phyloP scores from a whole-genome alignment of 768 basidiomycete genomes.

The Lactarius hatsudake region DNA sequence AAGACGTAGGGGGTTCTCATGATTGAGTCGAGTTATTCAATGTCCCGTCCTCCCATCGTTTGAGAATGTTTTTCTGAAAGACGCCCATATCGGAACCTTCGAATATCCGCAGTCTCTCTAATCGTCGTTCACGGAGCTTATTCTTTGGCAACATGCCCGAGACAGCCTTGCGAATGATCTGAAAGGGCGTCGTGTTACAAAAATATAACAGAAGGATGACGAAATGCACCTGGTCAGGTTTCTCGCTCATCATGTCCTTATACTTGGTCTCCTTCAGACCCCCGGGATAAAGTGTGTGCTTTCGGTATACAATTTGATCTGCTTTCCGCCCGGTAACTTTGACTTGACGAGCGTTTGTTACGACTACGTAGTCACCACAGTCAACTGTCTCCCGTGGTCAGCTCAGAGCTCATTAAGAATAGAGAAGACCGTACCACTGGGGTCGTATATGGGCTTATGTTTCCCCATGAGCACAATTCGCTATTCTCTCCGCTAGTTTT shows the following conservation, averaged over 20 bases:
- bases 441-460: slow-evolving; percentile 97
- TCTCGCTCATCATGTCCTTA: slow-evolving; percentile 73
- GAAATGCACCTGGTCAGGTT: slow-evolving; percentile 76
- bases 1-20: not conserved
- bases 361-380: slow-evolving; percentile 96
- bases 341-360: slow-evolving; percentile 83
- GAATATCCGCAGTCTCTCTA: slow-evolving; percentile 88
- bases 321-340: slow-evolving; percentile 88
- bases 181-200: slow-evolving; percentile 9
- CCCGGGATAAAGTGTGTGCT: slow-evolving; percentile 91
- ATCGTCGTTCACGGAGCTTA: slow-evolving; percentile 82
- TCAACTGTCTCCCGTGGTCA: slow-evolving; percentile 56
- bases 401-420: not conserved
- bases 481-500: slow-evolving; percentile 91
- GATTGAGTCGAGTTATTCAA: slow-evolving; percentile 34
- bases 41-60: slow-evolving; percentile 82
- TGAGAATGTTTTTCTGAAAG: slow-evolving; percentile 70
- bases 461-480: slow-evolving; percentile 97
- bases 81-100: slow-evolving; percentile 75
- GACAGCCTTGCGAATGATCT: slow-evolving; percentile 96
- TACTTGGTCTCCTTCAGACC: slow-evolving; percentile 91
- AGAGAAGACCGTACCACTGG: slow-evolving; percentile 57
- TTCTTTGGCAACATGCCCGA: slow-evolving; percentile 99
- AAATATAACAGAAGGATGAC: slow-evolving; percentile 4
- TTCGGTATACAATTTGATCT: slow-evolving; percentile 81